Base-by-base conservation (phyloP, 805 yeast species). In the Candida berthetii region DNA sequence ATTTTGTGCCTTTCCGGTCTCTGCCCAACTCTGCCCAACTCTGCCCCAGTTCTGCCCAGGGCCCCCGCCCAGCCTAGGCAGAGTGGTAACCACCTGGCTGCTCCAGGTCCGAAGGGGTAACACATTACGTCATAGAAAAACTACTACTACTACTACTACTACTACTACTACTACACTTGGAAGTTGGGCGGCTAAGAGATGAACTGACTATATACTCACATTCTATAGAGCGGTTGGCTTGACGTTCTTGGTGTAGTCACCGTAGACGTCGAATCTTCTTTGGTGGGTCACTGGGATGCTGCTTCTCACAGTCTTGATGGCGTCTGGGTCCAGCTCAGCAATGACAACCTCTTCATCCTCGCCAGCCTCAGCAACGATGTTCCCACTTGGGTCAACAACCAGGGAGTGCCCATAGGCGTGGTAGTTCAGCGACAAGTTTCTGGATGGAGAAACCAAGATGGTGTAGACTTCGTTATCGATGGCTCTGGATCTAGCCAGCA, bases 371-470 rank as follows among this genome's bases (percentile, higher is more conserved):
- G 80, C 81, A 32, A 81, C 51, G 35, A 81, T 66, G 19, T 72
- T 70, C 32, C 87, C 88, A 41, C 66, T 66, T 20, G 88, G 88
- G 55, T 78, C 80, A 36, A 76, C 83, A 6, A 81, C 79, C 54
- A 81, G 57, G 0, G 84, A 76, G 52, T 81, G 88, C 1, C 88
- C 88, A 49, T 74, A 81, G 0, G 85, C 82, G 50, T 78, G 85
- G 56, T 81, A 81, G 17, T 64, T 62, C 25, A 52, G 38, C 10
- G 72, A 73, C 42, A 72, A 63, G 60, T 88, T 87, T 59, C 98
- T 76, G 1, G 96, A 89, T 4, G 97, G 97, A 8, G 96, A 87
- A 48, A 96, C 89, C 49, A 89, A 63, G 25, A 93, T 72, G 8
- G 84, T 81, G 49, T 76, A 85, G 5, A 78, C 55, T 59, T 84